Conservation (phyloP, 306 rosid genomes). For the Trifolium pratense region DNA sequence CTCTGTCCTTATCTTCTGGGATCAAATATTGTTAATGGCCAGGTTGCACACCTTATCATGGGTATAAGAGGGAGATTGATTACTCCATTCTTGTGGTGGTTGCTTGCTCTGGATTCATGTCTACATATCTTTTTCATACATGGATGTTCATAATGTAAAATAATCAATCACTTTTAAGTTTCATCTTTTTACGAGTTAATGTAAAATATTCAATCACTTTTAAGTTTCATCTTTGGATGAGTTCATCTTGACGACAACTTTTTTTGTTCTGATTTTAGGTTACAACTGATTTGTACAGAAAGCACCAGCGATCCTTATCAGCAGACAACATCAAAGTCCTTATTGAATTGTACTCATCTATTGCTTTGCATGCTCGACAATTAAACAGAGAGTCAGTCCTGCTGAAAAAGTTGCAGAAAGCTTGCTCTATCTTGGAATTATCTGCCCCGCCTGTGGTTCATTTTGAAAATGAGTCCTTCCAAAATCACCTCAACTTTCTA, state of each 20-base stretch:
- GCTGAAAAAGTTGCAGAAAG: slow-evolving; percentile 82
- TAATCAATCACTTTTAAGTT: slow-evolving; percentile 1
- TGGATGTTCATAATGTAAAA: slow-evolving; percentile 24
- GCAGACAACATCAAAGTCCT: slow-evolving; percentile 63
- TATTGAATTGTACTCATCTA: slow-evolving; percentile 64
- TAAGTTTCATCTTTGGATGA: slow-evolving; percentile 31
- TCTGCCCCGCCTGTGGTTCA: slow-evolving; percentile 95
- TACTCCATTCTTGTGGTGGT: slow-evolving; percentile 16
- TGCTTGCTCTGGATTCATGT: slow-evolving; percentile 16
- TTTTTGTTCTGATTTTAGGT: slow-evolving; percentile 54
- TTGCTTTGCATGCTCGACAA: slow-evolving; percentile 80
- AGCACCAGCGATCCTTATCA: slow-evolving; percentile 61
- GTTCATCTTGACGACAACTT: slow-evolving; percentile 33
- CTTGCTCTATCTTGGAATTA: slow-evolving; percentile 86
- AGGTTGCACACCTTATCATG: slow-evolving; percentile 9
- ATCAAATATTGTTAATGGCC: slow-evolving; percentile 1
- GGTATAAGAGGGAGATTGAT: neutral
- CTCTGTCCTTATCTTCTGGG: neutral
- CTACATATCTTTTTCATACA: slow-evolving; percentile 10
- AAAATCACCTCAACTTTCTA: slow-evolving; percentile 75
- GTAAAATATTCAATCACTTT: slow-evolving; percentile 4
- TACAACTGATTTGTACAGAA: slow-evolving; percentile 68
- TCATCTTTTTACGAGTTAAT: slow-evolving; percentile 32
- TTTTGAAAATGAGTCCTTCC: slow-evolving; percentile 92
- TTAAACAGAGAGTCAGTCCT: slow-evolving; percentile 65